Percentiles rank a stretch among this genome's conserved stretches.
Evolutionary conservation across 306 rosid species (phyloP).

Genomic region (Begonia peltatifolia): DNA sequence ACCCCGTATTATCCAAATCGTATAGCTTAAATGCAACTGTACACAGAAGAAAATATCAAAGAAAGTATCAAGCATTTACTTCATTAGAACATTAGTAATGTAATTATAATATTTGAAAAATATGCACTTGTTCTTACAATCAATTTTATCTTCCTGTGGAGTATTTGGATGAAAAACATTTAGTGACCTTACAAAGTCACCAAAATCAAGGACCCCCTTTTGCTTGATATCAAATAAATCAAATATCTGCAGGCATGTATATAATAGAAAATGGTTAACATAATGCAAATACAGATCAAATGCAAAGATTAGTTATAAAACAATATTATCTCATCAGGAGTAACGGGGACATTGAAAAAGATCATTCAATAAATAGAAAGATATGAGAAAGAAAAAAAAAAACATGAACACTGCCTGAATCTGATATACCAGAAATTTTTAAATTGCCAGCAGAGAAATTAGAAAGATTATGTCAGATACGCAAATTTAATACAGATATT

Average conservation of each 20-base stretch:
- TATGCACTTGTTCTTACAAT: slow-evolving; percentile 28
- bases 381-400: background rate
- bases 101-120: background rate
- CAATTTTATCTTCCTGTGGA: slow-evolving; percentile 57
- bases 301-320: background rate
- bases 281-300: background rate
- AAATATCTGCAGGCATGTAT: slow-evolving; percentile 41
- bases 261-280: background rate
- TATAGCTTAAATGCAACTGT: slow-evolving; percentile 86
- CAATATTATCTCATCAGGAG: too few relatives aligned
- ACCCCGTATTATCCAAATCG: slow-evolving; percentile 66
- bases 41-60: background rate
- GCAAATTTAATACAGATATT: background rate
- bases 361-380: background rate
- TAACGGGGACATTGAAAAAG: background rate
- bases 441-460: too few relatives aligned
- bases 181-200: slow-evolving; percentile 86
- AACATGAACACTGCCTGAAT: too few relatives aligned
- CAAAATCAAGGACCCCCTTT: slow-evolving; percentile 72
- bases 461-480: background rate
- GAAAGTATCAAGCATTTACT: background rate
- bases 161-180: slow-evolving; percentile 77
- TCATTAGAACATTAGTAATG: background rate
- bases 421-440: too few relatives aligned
- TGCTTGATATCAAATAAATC: slow-evolving; percentile 74